Percentiles rank a stretch among this genome's conserved stretches.
Evolutionary conservation across 768 basidiomycete genomes (phyloP).

Genomic region (Daedaleopsis nitida): DNA sequence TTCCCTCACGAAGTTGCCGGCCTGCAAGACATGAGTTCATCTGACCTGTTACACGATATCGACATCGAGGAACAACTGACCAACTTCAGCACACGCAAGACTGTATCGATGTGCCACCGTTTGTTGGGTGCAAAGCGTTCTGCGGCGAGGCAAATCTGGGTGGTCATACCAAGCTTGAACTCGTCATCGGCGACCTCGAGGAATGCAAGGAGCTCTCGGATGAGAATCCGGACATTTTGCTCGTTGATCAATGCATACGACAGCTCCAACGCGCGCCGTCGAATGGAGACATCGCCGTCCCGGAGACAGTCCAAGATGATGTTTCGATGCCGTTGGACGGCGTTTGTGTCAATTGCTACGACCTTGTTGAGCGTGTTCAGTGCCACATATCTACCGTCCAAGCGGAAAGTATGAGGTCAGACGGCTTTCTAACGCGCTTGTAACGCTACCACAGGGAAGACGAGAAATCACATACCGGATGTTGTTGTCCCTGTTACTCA

Average conservation of each 20-base stretch:
- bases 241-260: conserved; percentile 98
- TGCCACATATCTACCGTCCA: conserved; percentile 82
- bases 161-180: conserved; percentile 97
- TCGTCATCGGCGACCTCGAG: conserved; percentile 98
- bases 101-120: conserved; percentile 99
- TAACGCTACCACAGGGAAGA: too few species aligned
- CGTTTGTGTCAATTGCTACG: conserved; percentile 95
- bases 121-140: conserved; percentile 97
- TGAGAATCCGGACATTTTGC: conserved; percentile 87
- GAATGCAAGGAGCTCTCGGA: conserved; percentile 92
- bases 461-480: conserved; percentile 74
- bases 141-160: conserved; percentile 93
- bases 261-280: conserved; percentile 92
- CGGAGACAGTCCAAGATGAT: conserved; percentile 98
- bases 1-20: conserved; percentile 96
- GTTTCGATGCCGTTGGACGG: conserved; percentile 96
- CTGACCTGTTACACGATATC: not conserved
- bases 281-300: conserved; percentile 99
- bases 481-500: conserved; percentile 97
- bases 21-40: conserved; percentile 46
- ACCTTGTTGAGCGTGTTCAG: conserved; percentile 98
- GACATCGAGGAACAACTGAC: conserved; percentile 45
- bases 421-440: not conserved
- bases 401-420: not conserved
- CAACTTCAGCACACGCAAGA: conserved; percentile 87